A percentile compares a stretch with the other conserved stretches of the same genome.
These are phyloP conservation scores for Penicillium sp. DNA, from an alignment of 2,329 filamentous ascomycete species.

Conservation along the genomic window DNA sequence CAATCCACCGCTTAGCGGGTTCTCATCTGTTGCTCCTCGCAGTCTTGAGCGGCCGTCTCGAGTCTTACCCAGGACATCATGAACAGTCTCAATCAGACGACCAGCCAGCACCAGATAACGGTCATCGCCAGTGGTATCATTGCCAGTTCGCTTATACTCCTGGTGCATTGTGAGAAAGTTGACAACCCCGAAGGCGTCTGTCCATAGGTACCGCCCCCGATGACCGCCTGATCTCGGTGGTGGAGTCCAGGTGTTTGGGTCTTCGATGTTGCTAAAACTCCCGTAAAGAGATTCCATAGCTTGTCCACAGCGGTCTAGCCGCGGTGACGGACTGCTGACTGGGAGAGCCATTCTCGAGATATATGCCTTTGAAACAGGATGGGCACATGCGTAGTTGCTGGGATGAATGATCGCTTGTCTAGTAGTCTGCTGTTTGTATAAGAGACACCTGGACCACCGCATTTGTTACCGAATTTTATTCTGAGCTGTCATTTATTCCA, in stretches of 20 bases:
- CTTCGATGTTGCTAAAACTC: conserved; percentile 24
- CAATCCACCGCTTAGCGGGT: conserved; percentile 48
- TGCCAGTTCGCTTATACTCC: conserved; percentile 23
- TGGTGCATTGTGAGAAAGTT: conserved; percentile 50
- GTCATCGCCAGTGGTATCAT: conserved; percentile 17
- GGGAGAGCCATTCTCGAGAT: conserved; percentile 15
- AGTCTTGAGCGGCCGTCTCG: conserved; percentile 43
- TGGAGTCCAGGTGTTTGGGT: conserved; percentile 39
- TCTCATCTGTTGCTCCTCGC: conserved; percentile 44
- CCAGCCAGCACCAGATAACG: conserved; percentile 45
- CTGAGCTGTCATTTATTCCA: background rate
- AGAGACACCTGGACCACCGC: background rate
- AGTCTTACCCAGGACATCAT: conserved; percentile 46
- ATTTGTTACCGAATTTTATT: background rate
- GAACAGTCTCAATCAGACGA: conserved; percentile 45
- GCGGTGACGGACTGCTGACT: conserved; percentile 18
- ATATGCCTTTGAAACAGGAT: background rate
- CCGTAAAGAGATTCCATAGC: conserved; percentile 38
- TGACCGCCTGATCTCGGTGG: conserved; percentile 48
- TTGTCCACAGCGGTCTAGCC: conserved; percentile 27
- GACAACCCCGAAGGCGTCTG: conserved; percentile 52
- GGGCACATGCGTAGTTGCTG: background rate
- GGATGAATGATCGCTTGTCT: background rate
- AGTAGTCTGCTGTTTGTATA: background rate
- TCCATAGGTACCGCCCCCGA: conserved; percentile 54